Evolutionary conservation across 257 asterid genomes (phyloP), one percentile per base, ranked within the genome.

Genomic region (Solanum etuberosum): DNA sequence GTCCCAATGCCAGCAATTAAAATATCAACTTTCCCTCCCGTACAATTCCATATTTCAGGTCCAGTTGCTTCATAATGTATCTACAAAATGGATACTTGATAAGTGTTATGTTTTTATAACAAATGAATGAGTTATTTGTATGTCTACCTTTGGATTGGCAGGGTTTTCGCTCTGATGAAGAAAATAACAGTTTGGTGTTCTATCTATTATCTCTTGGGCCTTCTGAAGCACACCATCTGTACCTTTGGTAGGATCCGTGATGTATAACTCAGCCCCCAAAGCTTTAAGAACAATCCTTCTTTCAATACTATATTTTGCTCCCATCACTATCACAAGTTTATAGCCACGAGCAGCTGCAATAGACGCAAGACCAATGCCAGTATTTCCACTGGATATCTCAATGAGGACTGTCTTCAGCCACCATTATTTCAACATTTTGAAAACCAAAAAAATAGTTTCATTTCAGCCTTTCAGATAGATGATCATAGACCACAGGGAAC

Each of bases 31-130:
- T 89, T 90, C 16, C 92, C 94, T 76, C 88, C 65, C 1, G 88
- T 81, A 78, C 86, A 27, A 27, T 92, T 72, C 93, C 94, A 92
- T 83, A 92, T 90, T 86, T 92, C 94, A 38, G 94, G 93, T 72
- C 93, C 92, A 88, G 94, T 92, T 38, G 92, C 88, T 87, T 92
- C 92, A 65, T 89, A 92, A 65, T 92, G 94, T 23, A 88, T 87
- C 94, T 92, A 51, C 29, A 65, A 65, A 43, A 89, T 67, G 54
- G 61, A 87, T 20, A 83, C 27, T 84, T 46, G 42, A 67, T 85
- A 29, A 83, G 86, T 38, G 68, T 38, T 37, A 38, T 38, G 16
- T 27, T 32, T 37, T 81, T 25, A 86, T 59, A 46, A 43, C 54
- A 14, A n/a, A 16, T 65, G 20, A 6, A 54, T 31, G 86, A 74